Evolutionary conservation across 1,284 basidiomycete genomes (phyloP).

Genomic region (Cystobasidium slooffiae): DNA sequence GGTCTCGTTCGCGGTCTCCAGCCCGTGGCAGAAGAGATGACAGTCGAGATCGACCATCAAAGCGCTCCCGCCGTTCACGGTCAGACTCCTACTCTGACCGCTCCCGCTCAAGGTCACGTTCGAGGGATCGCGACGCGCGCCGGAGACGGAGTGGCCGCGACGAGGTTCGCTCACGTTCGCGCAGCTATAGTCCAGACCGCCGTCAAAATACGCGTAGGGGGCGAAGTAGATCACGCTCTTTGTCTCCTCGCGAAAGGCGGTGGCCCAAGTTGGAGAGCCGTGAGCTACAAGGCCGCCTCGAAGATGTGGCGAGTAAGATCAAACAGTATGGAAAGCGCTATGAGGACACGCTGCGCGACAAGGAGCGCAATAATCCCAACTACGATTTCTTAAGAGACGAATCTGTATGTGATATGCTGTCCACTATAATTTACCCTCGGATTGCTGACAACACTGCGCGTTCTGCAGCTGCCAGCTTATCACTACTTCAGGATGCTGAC

Average conservation of each 20-base stretch:
- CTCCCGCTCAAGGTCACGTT: slow-evolving; percentile 63
- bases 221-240: slow-evolving; percentile 48
- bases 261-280: slow-evolving; percentile 66
- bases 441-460: slow-evolving; percentile 22
- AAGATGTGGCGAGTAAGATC: slow-evolving; percentile 80
- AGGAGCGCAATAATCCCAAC: slow-evolving; percentile 77
- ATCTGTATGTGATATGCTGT: slow-evolving; percentile 62
- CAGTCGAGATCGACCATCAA: slow-evolving; percentile 5
- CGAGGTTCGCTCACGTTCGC: slow-evolving; percentile 47
- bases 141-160: not conserved
- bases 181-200: slow-evolving; percentile 32
- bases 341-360: slow-evolving; percentile 72
- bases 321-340: slow-evolving; percentile 78
- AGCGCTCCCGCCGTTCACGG: slow-evolving; percentile 21
- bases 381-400: slow-evolving; percentile 76
- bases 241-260: slow-evolving; percentile 54
- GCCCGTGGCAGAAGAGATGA: not conserved
- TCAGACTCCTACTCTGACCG: slow-evolving; percentile 30
- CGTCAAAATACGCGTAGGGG: slow-evolving; percentile 4
- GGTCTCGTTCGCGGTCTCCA: not conserved
- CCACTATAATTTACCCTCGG: too few relatives aligned
- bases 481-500: slow-evolving; percentile 78
- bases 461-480: slow-evolving; percentile 72
- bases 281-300: slow-evolving; percentile 77
- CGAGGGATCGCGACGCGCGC: slow-evolving; percentile 14